Evolutionary conservation across 2,329 filamentous ascomycete genomes (phyloP).

Genomic region (Venturia pyrina): DNA sequence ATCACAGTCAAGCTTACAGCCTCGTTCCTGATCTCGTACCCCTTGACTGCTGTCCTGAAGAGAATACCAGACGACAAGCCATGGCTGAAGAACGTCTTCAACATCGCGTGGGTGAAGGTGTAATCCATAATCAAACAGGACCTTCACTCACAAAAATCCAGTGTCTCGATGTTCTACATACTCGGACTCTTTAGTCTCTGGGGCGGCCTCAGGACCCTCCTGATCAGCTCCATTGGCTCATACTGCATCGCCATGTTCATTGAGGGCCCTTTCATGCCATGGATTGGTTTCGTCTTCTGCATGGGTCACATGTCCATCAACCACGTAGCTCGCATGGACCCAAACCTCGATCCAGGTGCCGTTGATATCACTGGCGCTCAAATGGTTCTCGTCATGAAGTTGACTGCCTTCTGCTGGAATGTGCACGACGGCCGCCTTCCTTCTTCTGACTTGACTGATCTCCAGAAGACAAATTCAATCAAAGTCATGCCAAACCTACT

Average conservation of each 20-base stretch:
- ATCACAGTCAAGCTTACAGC: conserved; percentile 81
- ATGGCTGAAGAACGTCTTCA: conserved; percentile 79
- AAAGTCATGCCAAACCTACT: conserved; percentile 62
- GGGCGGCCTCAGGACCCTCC: conserved; percentile 68
- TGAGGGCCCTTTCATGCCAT: conserved; percentile 90
- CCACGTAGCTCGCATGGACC: conserved; percentile 65
- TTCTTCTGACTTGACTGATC: conserved; percentile 68
- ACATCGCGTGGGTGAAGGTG: conserved; percentile 50
- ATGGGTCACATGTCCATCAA: conserved; percentile 93
- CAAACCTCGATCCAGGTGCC: conserved; percentile 46
- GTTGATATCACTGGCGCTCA: conserved; percentile 90
- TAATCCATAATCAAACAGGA: conserved; percentile 8
- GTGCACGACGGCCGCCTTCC: conserved; percentile 82
- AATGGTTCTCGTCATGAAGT: conserved; percentile 98
- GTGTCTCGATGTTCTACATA: conserved; percentile 79
- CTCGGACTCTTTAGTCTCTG: conserved; percentile 90
- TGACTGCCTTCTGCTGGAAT: conserved; percentile 96
- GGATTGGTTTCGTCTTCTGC: conserved; percentile 85
- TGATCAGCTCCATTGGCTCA: conserved; percentile 67
- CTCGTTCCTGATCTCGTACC: conserved; percentile 86
- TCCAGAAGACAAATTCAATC: conserved; percentile 75
- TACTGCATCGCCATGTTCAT: conserved; percentile 79
- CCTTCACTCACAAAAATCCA: conserved; percentile 24
- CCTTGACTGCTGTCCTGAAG: conserved; percentile 79
- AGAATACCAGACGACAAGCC: conserved; percentile 78